Evolutionary conservation across 2,329 filamentous ascomycete genomes (phyloP), one percentile per base, ranked within the genome.

Genomic region (Phialophora chinensis): DNA sequence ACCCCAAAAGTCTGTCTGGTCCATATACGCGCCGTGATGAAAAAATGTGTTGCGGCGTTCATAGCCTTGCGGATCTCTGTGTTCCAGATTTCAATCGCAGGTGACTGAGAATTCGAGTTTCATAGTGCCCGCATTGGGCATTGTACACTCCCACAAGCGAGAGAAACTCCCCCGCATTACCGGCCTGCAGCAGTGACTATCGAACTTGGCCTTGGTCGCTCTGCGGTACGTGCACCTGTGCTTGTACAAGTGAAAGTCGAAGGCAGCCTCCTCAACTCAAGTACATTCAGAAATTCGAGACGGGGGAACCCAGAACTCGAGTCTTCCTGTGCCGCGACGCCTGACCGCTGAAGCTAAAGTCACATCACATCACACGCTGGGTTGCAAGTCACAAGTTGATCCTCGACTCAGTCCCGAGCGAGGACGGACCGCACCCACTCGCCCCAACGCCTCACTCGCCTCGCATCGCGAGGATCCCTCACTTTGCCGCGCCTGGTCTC

Each of bases 391-490:
- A 61, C 59, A 61, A 44, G 59, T 31, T 52, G 59, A 61, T 61
- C 59, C 49, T 35, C 49, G 31, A 61, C 49, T 61, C 59, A 53
- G 14, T 25, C 59, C 59, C 23, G 47, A 61, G 38, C 17, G 17
- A n/a, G 38, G 38, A 44, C 38, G 38, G n/a, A 44, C 38, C 38
- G 38, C 31, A 23, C 59, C 20, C 20, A 61, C 59, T 61, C 54
- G 54, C 31, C 58, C 59, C 64, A 27, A 58, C 64, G 60, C 60
- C 64, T 67, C 61, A 60, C 60, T 62, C 52, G 42, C 50, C 60
- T 29, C 53, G 52, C 38, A 44, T 56, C 20, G 33, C 49, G 60
- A 62, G 47, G 33, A 62, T 65, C 62, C 29, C 56, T 57, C 54
- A 64, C 56, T 44, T 54, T 53, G 44, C 44, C 31, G 27, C 31